Base-by-base conservation (phyloP, 2,329 filamentous ascomycete species). In the Aspergillus aculeatus region DNA sequence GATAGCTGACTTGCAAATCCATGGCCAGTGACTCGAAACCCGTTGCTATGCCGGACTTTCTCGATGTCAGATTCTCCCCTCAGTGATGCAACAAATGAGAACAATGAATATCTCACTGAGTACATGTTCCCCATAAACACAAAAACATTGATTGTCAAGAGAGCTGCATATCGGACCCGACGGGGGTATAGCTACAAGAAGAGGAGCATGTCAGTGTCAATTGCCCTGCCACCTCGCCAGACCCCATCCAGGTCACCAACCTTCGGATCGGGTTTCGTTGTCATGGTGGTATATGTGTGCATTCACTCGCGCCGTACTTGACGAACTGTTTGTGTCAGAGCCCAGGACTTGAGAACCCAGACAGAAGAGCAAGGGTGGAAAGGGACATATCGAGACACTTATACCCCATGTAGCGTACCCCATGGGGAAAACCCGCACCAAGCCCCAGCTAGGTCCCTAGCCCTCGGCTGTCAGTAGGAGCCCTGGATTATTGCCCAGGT, bases 51-150 rank as follows among this genome's bases (percentile, higher is more conserved):
- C 68, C 68, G 0, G 69, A 67, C 68, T 69, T 32, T 24, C 3
- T 23, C 32, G 26, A 11, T 14, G n/a, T 62, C 41, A 66, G 57
- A 32, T 44, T 44, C 19, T 5, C 11, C 5, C 32, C 32, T 35
- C 12, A 16, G 5, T 23, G 23, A 0, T 11, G 24, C 11, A 16
- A 50, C 9, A 29, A 1, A 41, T 32, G 4, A 21, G 4, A 9
- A 2, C 14, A 31, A 23, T 3, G 10, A n/a, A 19, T 24, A 23
- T 57, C 50, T 53, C 47, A 69, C 69, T 32, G 66, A 62, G 50
- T 70, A 72, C 69, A 69, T 70, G 38, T 70, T 72, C 3, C 67
- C 68, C 63, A 71, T 63, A 29, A 72, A 72, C 16, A 71, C 68
- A 47, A 65, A 70, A 2, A 71, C 44, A 48, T 68, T 69, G 38